Conservation (phyloP, 305 asterid genomes). For the Solanum hybrid region DNA sequence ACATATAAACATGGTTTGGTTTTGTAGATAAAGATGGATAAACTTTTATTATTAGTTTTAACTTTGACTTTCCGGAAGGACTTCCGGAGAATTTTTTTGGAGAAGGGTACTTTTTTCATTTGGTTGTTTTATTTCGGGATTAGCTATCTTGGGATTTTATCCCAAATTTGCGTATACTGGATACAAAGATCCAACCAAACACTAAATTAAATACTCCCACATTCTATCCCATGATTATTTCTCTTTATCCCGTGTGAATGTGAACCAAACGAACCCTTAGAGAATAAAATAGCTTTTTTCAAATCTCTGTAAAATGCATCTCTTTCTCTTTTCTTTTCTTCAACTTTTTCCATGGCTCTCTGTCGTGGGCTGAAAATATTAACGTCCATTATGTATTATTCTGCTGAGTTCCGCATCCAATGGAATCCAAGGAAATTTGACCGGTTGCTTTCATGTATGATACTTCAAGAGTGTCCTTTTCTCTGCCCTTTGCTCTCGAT, state of each 20-base stretch:
- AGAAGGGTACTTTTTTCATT: not conserved
- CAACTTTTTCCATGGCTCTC: not conserved
- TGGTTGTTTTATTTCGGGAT: not conserved
- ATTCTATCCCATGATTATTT: not conserved
- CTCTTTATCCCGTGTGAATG: not conserved
- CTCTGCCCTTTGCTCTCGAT: not conserved
- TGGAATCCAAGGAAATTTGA: not conserved
- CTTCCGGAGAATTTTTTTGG: not conserved
- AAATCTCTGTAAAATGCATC: not conserved
- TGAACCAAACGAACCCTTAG: not conserved
- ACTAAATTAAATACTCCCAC: not conserved
- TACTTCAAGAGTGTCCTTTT: not conserved
- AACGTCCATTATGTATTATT: not conserved
- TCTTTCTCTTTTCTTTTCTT: not conserved
- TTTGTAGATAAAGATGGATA: not conserved
- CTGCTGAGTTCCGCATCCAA: not conserved
- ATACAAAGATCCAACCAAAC: not conserved
- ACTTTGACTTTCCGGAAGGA: not conserved
- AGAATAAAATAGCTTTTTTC: not conserved
- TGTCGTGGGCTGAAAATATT: not conserved
- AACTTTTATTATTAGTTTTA: not conserved
- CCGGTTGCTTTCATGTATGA: not conserved
- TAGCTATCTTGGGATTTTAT: not conserved
- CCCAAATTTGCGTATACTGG: not conserved
- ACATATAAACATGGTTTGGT: not conserved